phyloP scores from a whole-genome alignment of 78 protist species.

The Cyanophora paradoxa region DNA sequence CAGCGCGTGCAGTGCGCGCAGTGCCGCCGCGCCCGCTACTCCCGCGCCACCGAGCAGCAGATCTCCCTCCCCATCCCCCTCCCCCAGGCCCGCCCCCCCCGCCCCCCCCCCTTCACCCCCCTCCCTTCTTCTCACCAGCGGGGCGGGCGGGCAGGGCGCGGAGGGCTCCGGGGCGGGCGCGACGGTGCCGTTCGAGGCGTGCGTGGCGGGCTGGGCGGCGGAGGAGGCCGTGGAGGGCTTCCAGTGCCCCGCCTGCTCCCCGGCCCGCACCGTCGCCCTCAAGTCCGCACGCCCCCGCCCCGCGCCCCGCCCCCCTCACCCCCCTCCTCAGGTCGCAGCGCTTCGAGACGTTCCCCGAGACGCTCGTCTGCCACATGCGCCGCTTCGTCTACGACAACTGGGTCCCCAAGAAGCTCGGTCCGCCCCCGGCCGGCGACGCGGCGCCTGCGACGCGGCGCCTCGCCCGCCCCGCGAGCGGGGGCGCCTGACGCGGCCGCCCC shows the following conservation, averaged over 20 bases:
- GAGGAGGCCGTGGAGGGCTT: too few species aligned
- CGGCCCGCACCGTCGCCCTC: background rate
- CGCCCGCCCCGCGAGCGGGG: too few species aligned
- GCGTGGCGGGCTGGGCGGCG: background rate
- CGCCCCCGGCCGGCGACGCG: too few species aligned
- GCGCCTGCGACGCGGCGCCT: too few species aligned
- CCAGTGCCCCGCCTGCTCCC: background rate
- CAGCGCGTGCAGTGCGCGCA: conserved; percentile 57
- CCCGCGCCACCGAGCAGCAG: conserved; percentile 22
- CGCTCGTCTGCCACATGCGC: background rate
- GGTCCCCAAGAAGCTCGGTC: conserved; percentile 14
- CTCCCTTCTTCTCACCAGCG: conserved; percentile 36
- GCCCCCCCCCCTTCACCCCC: too few species aligned
- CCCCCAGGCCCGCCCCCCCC: too few species aligned
- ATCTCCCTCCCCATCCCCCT: background rate
- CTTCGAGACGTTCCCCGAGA: conserved; percentile 13
- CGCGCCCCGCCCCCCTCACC: too few species aligned
- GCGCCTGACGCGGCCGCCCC: too few species aligned
- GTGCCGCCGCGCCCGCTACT: conserved; percentile 53
- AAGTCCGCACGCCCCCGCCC: background rate
- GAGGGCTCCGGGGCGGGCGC: background rate
- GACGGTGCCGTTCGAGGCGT: background rate
- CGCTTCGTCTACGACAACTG: conserved; percentile 9
- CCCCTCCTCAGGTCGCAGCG: too few species aligned
- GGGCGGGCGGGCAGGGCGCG: background rate